Evolutionary conservation across 2,329 filamentous ascomycete species (phyloP), one percentile per base, ranked within the genome.

Genomic region (Colletotrichum tamarilloi): DNA sequence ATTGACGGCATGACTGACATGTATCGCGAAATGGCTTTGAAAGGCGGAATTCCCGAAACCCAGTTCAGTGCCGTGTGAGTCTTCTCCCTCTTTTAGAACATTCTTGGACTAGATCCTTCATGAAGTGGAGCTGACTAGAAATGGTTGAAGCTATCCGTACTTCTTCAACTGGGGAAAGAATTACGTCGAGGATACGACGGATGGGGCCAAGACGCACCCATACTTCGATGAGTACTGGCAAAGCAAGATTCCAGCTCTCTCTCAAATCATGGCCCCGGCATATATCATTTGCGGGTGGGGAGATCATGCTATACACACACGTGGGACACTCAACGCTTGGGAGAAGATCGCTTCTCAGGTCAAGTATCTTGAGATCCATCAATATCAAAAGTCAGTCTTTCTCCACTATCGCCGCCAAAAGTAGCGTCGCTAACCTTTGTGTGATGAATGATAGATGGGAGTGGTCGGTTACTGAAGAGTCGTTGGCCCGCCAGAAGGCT

Each of bases 141-240:
- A 49, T 49, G 42, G 42, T 4, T 8, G 12, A 49, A 58, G 56
- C 16, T 58, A 58, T 32, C 56, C 56, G 6, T 16, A 19, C 16
- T 22, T 58, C 11, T 58, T 24, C 30, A 58, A 58, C 22, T 38
- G 56, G 56, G 56, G 56, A 11, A 58, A 35, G 28, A 58, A 58
- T 32, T 30, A 38, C 1, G 56, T 58, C 22, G 56, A 58, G 32
- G 56, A 58, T 22, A n/a, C 56, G 16, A 35, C 28, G 5, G 56
- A 58, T 5, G 56, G 56, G n/a, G 4, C 26, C 30, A 38, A 58
- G 56, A 58, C 30, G 22, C 56, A 58, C 56, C 56, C 56, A 12
- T 58, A 38, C 56, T 58, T 58, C 22, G 56, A 58, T 38, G 56
- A 58, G 22, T 58, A 58, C n/a, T 58, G 56, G 56, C 30, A 58